phyloP scores from a whole-genome alignment of 495 filamentous ascomycete species.

The Hypoxylon intermedium region DNA sequence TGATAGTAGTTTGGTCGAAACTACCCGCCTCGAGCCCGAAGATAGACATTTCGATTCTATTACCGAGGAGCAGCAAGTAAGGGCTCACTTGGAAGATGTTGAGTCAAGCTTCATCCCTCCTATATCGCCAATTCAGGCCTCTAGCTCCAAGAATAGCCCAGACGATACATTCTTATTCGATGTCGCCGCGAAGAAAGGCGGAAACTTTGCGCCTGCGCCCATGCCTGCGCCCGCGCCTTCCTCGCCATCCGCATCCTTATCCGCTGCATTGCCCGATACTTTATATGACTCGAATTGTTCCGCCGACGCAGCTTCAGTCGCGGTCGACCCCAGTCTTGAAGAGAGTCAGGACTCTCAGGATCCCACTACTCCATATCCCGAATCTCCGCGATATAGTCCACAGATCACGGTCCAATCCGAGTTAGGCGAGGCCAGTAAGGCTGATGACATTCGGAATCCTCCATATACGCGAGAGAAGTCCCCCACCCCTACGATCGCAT shows the following conservation, averaged over 20 bases:
- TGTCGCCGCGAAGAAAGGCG: constrained; percentile 46
- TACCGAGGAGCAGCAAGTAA: constrained; percentile 53
- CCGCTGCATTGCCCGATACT: background rate
- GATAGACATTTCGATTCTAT: constrained; percentile 50
- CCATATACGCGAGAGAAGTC: constrained; percentile 67
- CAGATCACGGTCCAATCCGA: too few relatives aligned
- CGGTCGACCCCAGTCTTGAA: constrained; percentile 21
- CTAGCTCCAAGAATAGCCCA: constrained; percentile 48
- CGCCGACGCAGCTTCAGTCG: too few relatives aligned
- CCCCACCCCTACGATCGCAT: constrained; percentile 74
- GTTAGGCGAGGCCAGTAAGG: too few relatives aligned
- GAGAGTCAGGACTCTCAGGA: constrained; percentile 30
- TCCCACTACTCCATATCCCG: constrained; percentile 30
- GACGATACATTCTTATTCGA: constrained; percentile 75
- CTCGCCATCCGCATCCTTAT: constrained; percentile 7
- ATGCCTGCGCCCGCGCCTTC: background rate
- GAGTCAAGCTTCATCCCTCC: constrained; percentile 83
- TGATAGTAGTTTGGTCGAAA: constrained; percentile 55
- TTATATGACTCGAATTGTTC: too few relatives aligned
- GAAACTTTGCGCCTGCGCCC: too few relatives aligned
- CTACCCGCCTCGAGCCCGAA: constrained; percentile 48
- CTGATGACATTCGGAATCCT: constrained; percentile 52
- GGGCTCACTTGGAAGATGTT: constrained; percentile 76
- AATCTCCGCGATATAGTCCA: too few relatives aligned
- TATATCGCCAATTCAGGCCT: constrained; percentile 54